Base-by-base conservation (phyloP, 2,329 filamentous ascomycete genomes). In the Xylariales sp. region DNA sequence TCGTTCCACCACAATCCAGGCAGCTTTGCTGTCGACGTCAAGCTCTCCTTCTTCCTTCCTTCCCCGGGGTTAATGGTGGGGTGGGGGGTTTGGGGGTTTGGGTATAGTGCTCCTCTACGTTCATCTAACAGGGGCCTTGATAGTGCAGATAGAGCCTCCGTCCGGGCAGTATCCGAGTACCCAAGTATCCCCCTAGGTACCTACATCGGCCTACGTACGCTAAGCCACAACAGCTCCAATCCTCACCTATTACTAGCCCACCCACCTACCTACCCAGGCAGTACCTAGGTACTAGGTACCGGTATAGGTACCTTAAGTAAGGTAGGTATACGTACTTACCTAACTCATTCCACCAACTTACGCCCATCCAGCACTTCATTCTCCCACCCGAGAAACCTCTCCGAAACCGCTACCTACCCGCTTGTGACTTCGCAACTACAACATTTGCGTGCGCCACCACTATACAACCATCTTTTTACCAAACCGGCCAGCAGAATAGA, bases 1-100 rank as follows among this genome's bases (percentile, higher is more conserved):
- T 6, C 32, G 12, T 57, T 7, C 23, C 28, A 39, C 7, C 39
- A 41, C 39, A 14, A 49, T 45, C 63, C 58, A 71, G 69, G 69
- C 69, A 71, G 67, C 69, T 70, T 52, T 36, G 53, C 39, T 62
- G 62, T 58, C 65, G 67, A 69, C 69, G 50, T 71, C 67, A 68
- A 71, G 56, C 50, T 62, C 36, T 14, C 30, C 36, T 36, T n/a
- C 43, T 28, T 12, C 50, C 50, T 14, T 32, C n/a, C 34, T 43
- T 30, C 28, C 28, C 55, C 8, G n/a, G 46, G 48, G 45, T 3
- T 9, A 41, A 16, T 49, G 43, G 34, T 6, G 34, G 34, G 9
- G 34, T 36, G 6, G 34, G 9, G 9, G 34, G 34, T 36, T 28
- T 32, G 64, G 64, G 67, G 60, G 56, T 64, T 64, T 48, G 54